These are phyloP conservation scores for Candida sakaeoensis DNA, from an alignment of 805 yeast species.

Conservation along the genomic window DNA sequence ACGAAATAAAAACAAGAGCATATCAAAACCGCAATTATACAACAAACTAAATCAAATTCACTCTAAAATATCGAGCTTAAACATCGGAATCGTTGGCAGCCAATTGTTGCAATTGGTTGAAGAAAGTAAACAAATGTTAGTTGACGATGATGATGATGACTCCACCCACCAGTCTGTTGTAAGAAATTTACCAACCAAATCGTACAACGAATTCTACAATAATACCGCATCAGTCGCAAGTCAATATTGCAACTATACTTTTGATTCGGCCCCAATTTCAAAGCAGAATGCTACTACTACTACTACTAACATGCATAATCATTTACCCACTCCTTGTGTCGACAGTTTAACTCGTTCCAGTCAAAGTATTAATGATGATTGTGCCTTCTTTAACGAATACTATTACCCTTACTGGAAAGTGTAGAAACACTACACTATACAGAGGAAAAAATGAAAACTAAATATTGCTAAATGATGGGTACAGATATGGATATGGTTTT, in stretches of 20 bases:
- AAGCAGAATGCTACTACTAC: not conserved
- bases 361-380: not conserved
- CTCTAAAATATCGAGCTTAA: not conserved
- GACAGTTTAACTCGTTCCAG: not conserved
- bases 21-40: not conserved
- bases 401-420: not conserved
- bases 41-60: slow-evolving; percentile 1
- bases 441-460: too few relatives aligned
- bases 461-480: too few relatives aligned
- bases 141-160: not conserved
- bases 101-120: not conserved
- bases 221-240: not conserved
- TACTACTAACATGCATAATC: not conserved
- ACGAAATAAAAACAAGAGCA: not conserved
- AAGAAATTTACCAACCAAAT: slow-evolving; percentile 1
- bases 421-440: not conserved
- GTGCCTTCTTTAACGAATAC: not conserved
- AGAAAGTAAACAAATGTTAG: slow-evolving; percentile 2
- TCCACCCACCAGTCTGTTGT: not conserved
- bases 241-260: not conserved
- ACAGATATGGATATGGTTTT: too few relatives aligned
- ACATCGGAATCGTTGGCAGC: not conserved
- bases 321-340: not conserved
- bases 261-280: not conserved
- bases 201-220: slow-evolving; percentile 1